These are phyloP conservation scores for Penicillium vulpinum DNA, from an alignment of 2,329 filamentous ascomycete species.

Conservation along the genomic window DNA sequence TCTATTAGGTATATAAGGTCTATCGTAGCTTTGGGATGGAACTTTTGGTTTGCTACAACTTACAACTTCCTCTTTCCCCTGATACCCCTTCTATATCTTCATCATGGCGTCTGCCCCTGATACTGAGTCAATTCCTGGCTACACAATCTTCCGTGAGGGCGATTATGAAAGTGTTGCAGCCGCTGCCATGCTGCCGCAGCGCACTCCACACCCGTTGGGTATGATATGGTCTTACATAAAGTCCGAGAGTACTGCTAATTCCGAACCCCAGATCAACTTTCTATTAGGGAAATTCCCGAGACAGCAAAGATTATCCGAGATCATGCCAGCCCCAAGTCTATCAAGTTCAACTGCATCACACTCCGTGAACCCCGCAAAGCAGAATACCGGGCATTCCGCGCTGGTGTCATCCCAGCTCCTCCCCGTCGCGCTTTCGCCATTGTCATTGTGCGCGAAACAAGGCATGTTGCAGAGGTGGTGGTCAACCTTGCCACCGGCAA, in stretches of 20 bases:
- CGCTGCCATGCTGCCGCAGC: conserved; percentile 23
- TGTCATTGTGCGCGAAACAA: conserved; percentile 43
- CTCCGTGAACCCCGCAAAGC: conserved; percentile 53
- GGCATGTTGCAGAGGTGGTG: conserved; percentile 29
- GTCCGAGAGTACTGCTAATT: conserved; percentile 1
- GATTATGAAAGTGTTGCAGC: conserved; percentile 30
- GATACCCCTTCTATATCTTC: conserved; percentile 4
- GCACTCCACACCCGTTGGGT: conserved; percentile 26
- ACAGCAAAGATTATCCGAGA: conserved; percentile 30
- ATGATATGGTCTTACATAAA: not conserved
- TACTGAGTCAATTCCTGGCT: conserved; percentile 29
- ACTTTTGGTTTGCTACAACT: conserved; percentile 9
- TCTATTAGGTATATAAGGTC: conserved; percentile 19
- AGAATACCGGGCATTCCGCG: conserved; percentile 37
- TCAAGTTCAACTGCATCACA: conserved; percentile 49
- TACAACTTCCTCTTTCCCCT: conserved; percentile 7
- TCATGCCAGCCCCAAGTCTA: conserved; percentile 28
- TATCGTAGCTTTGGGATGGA: not conserved
- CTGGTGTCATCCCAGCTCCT: conserved; percentile 31
- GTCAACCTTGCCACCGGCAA: conserved; percentile 28
- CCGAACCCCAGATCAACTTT: conserved; percentile 26
- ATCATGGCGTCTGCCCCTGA: conserved; percentile 29
- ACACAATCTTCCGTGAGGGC: conserved; percentile 29
- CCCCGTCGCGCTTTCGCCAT: conserved; percentile 48
- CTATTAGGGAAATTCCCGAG: conserved; percentile 31